Conservation (phyloP, 1,284 basidiomycete genomes). For the Retiboletus fuscus region DNA sequence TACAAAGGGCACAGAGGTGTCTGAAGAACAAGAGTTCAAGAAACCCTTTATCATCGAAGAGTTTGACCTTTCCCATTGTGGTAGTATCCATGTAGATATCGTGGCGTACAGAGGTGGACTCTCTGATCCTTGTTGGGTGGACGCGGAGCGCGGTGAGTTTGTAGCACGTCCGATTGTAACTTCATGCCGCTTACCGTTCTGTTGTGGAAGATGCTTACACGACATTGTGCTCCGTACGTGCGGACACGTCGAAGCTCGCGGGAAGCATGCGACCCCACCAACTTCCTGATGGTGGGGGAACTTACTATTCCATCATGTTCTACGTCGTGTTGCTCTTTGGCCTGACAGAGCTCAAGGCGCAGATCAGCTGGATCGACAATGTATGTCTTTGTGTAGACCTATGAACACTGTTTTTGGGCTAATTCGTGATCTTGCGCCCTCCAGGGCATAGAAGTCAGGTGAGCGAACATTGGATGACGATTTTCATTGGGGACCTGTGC, state of each 20-base stretch:
- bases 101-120: slow-evolving; percentile 41
- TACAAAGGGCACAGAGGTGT: slow-evolving; percentile 46
- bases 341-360: slow-evolving; percentile 58
- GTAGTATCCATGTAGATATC: slow-evolving; percentile 38
- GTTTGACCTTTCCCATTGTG: slow-evolving; percentile 35
- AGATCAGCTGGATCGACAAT: slow-evolving; percentile 56
- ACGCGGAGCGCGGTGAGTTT: slow-evolving; percentile 37
- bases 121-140: slow-evolving; percentile 37
- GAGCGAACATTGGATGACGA: slow-evolving; percentile 23
- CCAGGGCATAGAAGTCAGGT: slow-evolving; percentile 46
- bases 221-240: slow-evolving; percentile 50
- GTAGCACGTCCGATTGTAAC: not conserved
- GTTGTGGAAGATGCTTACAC: slow-evolving; percentile 47
- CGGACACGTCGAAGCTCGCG: slow-evolving; percentile 49
- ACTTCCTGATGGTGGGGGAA: slow-evolving; percentile 33
- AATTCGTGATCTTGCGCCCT: not conserved
- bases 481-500: not conserved
- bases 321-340: slow-evolving; percentile 57
- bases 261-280: slow-evolving; percentile 33
- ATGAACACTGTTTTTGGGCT: not conserved
- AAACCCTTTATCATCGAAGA: slow-evolving; percentile 44
- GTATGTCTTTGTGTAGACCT: slow-evolving; percentile 37
- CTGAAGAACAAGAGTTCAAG: slow-evolving; percentile 48
- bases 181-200: slow-evolving; percentile 14
- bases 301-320: slow-evolving; percentile 51